Base-by-base conservation (phyloP, 345 rosid species). In the Ceriops decandra region DNA sequence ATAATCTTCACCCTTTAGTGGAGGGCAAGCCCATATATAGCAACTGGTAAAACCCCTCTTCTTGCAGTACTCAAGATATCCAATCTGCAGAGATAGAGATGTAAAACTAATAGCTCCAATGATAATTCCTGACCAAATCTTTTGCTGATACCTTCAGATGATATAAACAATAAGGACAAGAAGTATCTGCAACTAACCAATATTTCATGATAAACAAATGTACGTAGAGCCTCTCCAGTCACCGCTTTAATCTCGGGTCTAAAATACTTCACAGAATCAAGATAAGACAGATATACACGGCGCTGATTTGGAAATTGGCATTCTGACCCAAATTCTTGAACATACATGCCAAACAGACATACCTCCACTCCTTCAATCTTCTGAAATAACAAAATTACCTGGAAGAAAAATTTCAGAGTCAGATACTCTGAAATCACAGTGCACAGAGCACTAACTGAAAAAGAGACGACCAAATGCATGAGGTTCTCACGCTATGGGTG, bases 11-110 rank as follows among this genome's bases (percentile, higher is more conserved):
- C 99, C 99, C 85, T 95, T 95, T 62, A 95, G 73, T 7, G 99
- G 99, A 63, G 99, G 99, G 82, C 99, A 95, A 60, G 98, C 99
- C 99, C 99, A 95, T 70, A 95, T 92, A 74, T 95, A 95, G 82
- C 99, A 95, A 84, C 98, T 95, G 11, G 98, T 90, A 82, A 95
- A 95, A 72, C 99, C 99, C 69, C 99, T 90, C 68, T 83, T 78
- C 87, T 92, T 95, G 87, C 99, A 92, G 74, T 90, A 90, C 68
- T 95, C 99, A 74, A 95, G 98, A 82, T 95, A 95, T 31, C 99
- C 98, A 78, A 88, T 95, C 99, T 95, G 81, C 74, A 83, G 62
- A 77, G 30, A 78, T 21, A 57, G 77, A 70, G 57, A 21, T 30
- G 57, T 33, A 65, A 61, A 56, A 22, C 46, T 51, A 53, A 69